These are phyloP conservation scores for Neurospora discreta DNA, from an alignment of 495 filamentous ascomycete genomes.

Conservation along the genomic window DNA sequence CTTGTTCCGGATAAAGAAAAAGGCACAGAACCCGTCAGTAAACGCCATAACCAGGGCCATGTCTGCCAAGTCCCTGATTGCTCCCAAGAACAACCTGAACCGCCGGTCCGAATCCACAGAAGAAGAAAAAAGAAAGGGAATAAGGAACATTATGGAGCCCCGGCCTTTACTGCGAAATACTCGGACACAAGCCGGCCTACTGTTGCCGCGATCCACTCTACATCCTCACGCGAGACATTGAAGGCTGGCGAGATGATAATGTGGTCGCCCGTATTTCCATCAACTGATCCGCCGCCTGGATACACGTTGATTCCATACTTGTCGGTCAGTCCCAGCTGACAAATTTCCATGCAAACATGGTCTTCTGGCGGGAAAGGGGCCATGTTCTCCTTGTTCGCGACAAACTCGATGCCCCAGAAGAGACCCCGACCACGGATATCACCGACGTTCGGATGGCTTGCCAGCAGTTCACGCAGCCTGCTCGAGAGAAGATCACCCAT, in stretches of 20 bases:
- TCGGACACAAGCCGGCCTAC: constrained; percentile 32
- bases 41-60: neutral
- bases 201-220: constrained; percentile 41
- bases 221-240: constrained; percentile 50
- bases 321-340: constrained; percentile 38
- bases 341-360: constrained; percentile 37
- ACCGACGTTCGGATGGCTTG: constrained; percentile 44
- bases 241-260: constrained; percentile 67
- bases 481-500: constrained; percentile 41
- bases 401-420: constrained; percentile 54
- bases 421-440: constrained; percentile 53
- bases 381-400: constrained; percentile 37
- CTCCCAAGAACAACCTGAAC: neutral
- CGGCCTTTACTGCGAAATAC: constrained; percentile 15
- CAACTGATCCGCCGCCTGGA: constrained; percentile 53
- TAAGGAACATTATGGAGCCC: neutral
- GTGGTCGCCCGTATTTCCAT: constrained; percentile 63
- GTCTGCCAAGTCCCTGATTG: neutral
- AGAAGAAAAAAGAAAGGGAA: neutral
- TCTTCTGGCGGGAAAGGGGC: constrained; percentile 33
- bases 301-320: constrained; percentile 58
- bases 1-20: no score
- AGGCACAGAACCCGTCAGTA: neutral
- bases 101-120: neutral
- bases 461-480: constrained; percentile 33